Base-by-base conservation (phyloP, 768 basidiomycete genomes). In the Tricholomella constricta region DNA sequence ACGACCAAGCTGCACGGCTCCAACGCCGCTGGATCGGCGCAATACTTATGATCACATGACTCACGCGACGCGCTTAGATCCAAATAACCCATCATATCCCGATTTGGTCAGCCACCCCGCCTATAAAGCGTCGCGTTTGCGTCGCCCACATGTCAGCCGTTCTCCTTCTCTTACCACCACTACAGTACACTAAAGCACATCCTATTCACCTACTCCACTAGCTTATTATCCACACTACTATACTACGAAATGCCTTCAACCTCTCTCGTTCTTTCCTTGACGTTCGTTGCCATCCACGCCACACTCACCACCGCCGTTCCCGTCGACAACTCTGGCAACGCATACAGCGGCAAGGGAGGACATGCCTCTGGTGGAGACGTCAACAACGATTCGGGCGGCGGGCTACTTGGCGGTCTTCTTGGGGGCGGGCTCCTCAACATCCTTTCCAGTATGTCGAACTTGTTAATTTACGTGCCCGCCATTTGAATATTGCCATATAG, bases 301-400 rank as follows among this genome's bases (percentile, higher is more conserved):
- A 45, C 54, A 31, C 61, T 71, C 27, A 59, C 54, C 15, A 65
- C 62, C 40, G 50, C 71, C 15, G 45, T 65, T 35, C 68, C 69
- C 32, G 54, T 65, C 46, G 60, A 64, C 41, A 62, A 70, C 44
- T 65, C 62, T 52, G 65, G 37, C 49, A 73, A 68, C 64, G 54
- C 64, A 32, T 71, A 69, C 48, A 59, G 68, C 20, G 74, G 73
- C 4, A 43, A 54, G 19, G 75, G 67, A 15, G 74, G 74, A 14
- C 52, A 62, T 23, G 65, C 73, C 17, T 35, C 45, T 6, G 76
- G 76, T 48, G 75, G 76, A 17, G 60, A 63, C 10, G 66, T 69
- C 17, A 52, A 46, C 14, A 23, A 29, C 23, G 20, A 38, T 10
- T 12, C 43, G n/a, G 38, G 25, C 23, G 36, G 29, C 26, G 46